Percentiles rank a stretch among this genome's conserved stretches.
phyloP scores from a whole-genome alignment of 2,329 filamentous ascomycete species.

The Uncinocarpus reesii region DNA sequence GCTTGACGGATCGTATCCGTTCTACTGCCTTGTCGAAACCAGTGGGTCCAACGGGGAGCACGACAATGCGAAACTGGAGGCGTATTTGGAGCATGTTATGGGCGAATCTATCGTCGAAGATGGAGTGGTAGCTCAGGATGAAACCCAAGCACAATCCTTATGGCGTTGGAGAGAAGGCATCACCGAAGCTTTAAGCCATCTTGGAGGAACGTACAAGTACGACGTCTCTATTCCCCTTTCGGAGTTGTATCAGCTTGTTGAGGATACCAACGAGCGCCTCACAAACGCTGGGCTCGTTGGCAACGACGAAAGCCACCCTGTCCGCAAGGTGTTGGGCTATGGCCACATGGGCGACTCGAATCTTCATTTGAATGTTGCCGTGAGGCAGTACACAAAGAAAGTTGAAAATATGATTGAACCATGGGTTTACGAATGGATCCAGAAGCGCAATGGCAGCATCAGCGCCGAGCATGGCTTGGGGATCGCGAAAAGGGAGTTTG shows the following conservation, averaged over 20 bases:
- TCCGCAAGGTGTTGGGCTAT: slow-evolving; percentile 85
- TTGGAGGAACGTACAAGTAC: slow-evolving; percentile 96
- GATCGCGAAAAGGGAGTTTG: slow-evolving; percentile 88
- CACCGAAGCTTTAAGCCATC: slow-evolving; percentile 76
- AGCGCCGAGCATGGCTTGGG: slow-evolving; percentile 94
- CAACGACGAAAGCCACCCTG: slow-evolving; percentile 63
- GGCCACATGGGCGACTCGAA: slow-evolving; percentile 98
- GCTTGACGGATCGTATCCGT: slow-evolving; percentile 72
- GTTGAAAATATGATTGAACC: slow-evolving; percentile 86
- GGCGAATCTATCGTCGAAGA: slow-evolving; percentile 74
- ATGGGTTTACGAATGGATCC: slow-evolving; percentile 96
- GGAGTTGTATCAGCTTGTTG: slow-evolving; percentile 80
- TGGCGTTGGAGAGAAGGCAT: slow-evolving; percentile 94
- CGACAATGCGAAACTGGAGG: slow-evolving; percentile 80
- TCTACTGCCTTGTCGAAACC: slow-evolving; percentile 95
- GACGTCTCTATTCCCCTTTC: slow-evolving; percentile 86
- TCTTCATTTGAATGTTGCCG: slow-evolving; percentile 81
- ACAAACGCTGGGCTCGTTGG: slow-evolving; percentile 65
- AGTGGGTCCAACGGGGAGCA: slow-evolving; percentile 91
- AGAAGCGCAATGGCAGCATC: slow-evolving; percentile 78
- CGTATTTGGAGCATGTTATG: slow-evolving; percentile 88
- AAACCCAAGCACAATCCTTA: slow-evolving; percentile 73
- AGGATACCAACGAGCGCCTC: slow-evolving; percentile 67
- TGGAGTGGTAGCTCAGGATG: slow-evolving; percentile 84
- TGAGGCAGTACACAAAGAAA: slow-evolving; percentile 69